Conservation (phyloP, 805 yeast genomes). For the Kazachstania martiniae region DNA sequence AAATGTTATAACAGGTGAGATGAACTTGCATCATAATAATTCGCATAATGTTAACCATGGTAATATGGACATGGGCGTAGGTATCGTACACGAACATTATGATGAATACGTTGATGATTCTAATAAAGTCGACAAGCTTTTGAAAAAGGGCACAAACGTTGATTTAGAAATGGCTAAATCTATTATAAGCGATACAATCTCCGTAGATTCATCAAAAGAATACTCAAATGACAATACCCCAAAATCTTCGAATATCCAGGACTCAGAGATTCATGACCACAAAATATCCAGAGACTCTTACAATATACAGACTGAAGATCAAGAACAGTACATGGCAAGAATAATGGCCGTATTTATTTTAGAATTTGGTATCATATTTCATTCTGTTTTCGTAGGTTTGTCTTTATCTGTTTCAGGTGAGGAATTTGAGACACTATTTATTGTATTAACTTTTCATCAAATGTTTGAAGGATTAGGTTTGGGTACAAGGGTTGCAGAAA, state of each 20-base stretch:
- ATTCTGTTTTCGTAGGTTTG: constrained; percentile 73
- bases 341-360: constrained; percentile 44
- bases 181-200: not conserved
- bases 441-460: constrained; percentile 67
- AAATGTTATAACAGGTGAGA: too few relatives aligned
- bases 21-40: not conserved
- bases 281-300: constrained; percentile 7
- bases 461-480: constrained; percentile 80
- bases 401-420: constrained; percentile 70
- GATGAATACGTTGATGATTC: too few relatives aligned
- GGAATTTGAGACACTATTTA: constrained; percentile 59
- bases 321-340: constrained; percentile 46
- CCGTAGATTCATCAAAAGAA: not conserved
- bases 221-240: not conserved
- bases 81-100: too few relatives aligned
- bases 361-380: constrained; percentile 76
- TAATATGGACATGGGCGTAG: not conserved
- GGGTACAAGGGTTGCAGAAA: constrained; percentile 62
- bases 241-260: constrained; percentile 5
- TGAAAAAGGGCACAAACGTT: not conserved
- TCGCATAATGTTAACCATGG: not conserved
- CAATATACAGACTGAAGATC: constrained; percentile 9
- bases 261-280: constrained; percentile 8
- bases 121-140: not conserved
- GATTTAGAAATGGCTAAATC: not conserved